Base-by-base conservation (phyloP, 2,329 filamentous ascomycete genomes). In the Scytalidium lignicola region DNA sequence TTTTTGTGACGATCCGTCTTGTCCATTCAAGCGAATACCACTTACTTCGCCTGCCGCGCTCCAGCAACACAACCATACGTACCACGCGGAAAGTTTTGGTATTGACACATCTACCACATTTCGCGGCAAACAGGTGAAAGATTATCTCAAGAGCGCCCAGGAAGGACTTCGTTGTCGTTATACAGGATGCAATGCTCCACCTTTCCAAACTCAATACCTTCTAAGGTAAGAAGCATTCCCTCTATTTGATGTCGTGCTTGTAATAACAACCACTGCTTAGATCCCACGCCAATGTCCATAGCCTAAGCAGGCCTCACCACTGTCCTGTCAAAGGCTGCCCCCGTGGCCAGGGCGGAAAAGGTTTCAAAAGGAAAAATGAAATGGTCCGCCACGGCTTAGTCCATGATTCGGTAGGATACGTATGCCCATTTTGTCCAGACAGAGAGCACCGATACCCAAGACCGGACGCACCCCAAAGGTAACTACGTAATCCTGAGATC, bases 391-490 rank as follows among this genome's bases (percentile, higher is more conserved):
- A 86, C 62, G 91, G 92, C 1, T 78, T 97, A 2, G 93, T 97
- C 3, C 93, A 99, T 63, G 86, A 90, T 56, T 95, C 90, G 8
- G 93, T 93, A 1, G 92, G 92, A 51, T 99, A 97, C 62, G 84
- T 96, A 23, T 99, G 93, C 66, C 93, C 93, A 0, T 97, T 96
- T 64, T 99, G 93, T 66, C 88, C 90, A 1, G 90, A 96, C 62
- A 79, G 90, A 57, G 90, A 96, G 65, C 92, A 96, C 67, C 91
- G 87, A 64, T 97, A 97, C 66, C 93, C 93, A 4, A 78, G 93
- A 58, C 93, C 93, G 26, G 93, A 99, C 67, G 97, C 97, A 73
- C 72, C 97, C 49, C 92, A 96, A 73, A 83, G 92, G 89, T 95
- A 75, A 56, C 78, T 65, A 45, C n/a, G n/a, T n/a, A 5, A 21